Evolutionary conservation across 2,329 filamentous ascomycete genomes (phyloP), one percentile per base, ranked within the genome.

Genomic region (Ascocoryne sarcoides): DNA sequence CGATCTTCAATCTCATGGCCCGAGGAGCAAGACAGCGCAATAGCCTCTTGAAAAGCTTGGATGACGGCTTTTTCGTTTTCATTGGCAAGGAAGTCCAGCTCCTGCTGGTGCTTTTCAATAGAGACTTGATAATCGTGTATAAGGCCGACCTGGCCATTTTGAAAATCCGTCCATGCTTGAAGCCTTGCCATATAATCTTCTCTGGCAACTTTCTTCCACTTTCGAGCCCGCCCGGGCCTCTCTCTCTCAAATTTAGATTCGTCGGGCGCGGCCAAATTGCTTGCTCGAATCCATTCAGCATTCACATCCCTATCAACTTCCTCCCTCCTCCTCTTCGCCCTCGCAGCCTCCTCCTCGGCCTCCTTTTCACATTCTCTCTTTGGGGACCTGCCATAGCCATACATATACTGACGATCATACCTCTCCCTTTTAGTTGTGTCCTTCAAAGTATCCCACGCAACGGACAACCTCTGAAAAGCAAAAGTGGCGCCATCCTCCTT

Each of bases 371-470:
- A 35, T 38, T 20, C 31, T 28, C 12, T 44, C 39, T 21, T 17
- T 30, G 12, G 18, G 26, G 10, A 30, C 19, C 35, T 21, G 21
- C 34, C 35, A 35, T 43, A n/a, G 44, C 36, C n/a, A n/a, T n/a
- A n/a, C n/a, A n/a, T n/a, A 32, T 42, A 45, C n/a, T 40, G 31
- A 7, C 37, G 23, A 40, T 54, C 50, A 39, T 53, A 54, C 16
- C 46, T 41, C 9, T 42, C 42, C 36, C 52, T 37, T 26, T 33
- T 50, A 2, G 14, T 30, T 4, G 30, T 10, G 41, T 53, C 50
- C 32, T 41, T 41, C 19, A 53, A 29, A 3, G 36, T 38, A n/a
- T 54, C 52, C 52, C 52, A 54, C 2, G 52, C 52, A 23, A 36
- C 38, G 9, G 21, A 42, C 4, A 54, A 23, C 17, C 31, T 32